A percentile compares a stretch with the other conserved stretches of the same genome.
phyloP scores from a whole-genome alignment of 2,329 filamentous ascomycete genomes.

The Penicillium griseofulvum region DNA sequence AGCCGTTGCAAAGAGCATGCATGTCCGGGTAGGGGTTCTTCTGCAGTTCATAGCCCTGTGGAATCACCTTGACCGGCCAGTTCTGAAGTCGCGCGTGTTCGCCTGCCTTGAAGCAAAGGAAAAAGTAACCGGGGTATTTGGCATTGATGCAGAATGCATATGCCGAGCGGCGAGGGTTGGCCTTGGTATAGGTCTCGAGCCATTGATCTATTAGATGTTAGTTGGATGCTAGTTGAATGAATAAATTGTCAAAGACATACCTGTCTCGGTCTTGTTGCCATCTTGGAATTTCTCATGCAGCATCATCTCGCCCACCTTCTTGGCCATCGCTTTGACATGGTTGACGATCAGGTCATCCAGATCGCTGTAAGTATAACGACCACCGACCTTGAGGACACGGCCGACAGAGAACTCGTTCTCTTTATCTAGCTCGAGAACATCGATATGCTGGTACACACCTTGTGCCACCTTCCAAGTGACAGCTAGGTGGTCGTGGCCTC shows the following conservation, averaged over 20 bases:
- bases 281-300: slow-evolving; percentile 90
- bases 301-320: slow-evolving; percentile 96
- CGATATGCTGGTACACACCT: slow-evolving; percentile 94
- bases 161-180: slow-evolving; percentile 88
- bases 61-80: slow-evolving; percentile 86
- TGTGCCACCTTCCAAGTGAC: slow-evolving; percentile 98
- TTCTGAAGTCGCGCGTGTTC: slow-evolving; percentile 68
- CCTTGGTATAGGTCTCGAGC: slow-evolving; percentile 92
- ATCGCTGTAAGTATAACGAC: slow-evolving; percentile 91
- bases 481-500: slow-evolving; percentile 90
- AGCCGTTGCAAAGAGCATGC: slow-evolving; percentile 92
- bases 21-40: slow-evolving; percentile 91
- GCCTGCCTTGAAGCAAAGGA: slow-evolving; percentile 92
- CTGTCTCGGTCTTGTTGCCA: slow-evolving; percentile 74
- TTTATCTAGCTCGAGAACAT: slow-evolving; percentile 94
- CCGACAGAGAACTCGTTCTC: slow-evolving; percentile 95
- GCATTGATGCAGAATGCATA: slow-evolving; percentile 95
- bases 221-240: not conserved
- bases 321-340: slow-evolving; percentile 95
- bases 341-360: slow-evolving; percentile 95
- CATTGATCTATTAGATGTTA: slow-evolving; percentile 68
- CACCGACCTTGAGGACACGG: slow-evolving; percentile 76
- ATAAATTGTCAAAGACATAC: slow-evolving; percentile 55
- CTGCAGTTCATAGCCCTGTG: slow-evolving; percentile 88
- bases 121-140: slow-evolving; percentile 91